A percentile compares a stretch with the other conserved stretches of the same genome.
Evolutionary conservation across 371 early-diverging fungal species (phyloP).

Genomic region (Mucor sp.): DNA sequence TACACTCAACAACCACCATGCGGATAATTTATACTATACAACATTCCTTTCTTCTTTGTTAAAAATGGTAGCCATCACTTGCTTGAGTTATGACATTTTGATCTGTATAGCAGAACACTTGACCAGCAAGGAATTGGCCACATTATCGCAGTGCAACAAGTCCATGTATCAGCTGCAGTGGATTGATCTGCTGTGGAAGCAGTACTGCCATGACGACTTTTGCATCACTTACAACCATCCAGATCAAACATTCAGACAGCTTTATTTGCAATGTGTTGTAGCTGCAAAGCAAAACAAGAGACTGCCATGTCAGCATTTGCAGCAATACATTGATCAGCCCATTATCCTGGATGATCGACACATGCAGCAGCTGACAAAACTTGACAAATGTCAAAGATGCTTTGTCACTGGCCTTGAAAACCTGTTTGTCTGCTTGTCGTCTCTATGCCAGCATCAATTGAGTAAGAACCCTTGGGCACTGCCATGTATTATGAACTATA

Average conservation of each 20-base stretch:
- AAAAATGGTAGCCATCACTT: neutral
- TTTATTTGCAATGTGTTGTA: slow-evolving; percentile 16
- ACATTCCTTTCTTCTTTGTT: neutral
- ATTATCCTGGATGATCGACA: neutral
- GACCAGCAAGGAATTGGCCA: neutral
- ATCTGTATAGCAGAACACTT: slow-evolving; percentile 7
- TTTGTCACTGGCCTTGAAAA: slow-evolving; percentile 10
- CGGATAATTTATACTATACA: neutral
- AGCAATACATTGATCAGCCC: neutral
- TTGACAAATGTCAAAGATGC: slow-evolving; percentile 1
- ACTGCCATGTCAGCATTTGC: slow-evolving; percentile 26
- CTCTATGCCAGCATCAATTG: slow-evolving; percentile 8
- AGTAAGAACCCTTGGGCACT: slow-evolving; percentile 1
- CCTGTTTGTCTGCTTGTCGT: slow-evolving; percentile 27
- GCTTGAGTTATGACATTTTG: slow-evolving; percentile 1
- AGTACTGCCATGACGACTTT: slow-evolving; percentile 20
- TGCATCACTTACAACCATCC: slow-evolving; percentile 32
- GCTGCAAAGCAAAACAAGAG: slow-evolving; percentile 10
- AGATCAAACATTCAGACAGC: slow-evolving; percentile 20
- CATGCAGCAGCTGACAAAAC: neutral
- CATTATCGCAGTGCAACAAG: neutral
- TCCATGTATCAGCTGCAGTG: neutral
- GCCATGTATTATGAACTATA: neutral
- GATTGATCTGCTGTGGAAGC: slow-evolving; percentile 30
- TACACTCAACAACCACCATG: neutral